Conservation (phyloP, 176 grass and related monocot genomes). For the Tillandsia leiboldiana region DNA sequence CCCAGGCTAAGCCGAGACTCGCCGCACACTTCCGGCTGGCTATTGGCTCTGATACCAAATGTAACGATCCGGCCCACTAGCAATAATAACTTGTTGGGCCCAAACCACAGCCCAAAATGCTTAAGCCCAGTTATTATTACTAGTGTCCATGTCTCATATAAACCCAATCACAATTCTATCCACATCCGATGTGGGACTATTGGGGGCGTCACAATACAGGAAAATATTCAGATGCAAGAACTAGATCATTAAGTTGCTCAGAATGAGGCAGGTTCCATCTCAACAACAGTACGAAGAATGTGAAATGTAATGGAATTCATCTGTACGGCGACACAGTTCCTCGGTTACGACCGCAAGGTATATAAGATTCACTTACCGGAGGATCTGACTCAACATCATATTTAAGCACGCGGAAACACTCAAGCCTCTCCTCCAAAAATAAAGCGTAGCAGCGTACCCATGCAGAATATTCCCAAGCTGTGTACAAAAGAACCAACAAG, state of each 20-base stretch:
- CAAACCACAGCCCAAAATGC: too few species aligned
- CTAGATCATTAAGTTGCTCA: neutral
- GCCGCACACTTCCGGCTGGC: too few species aligned
- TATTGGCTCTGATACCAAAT: too few species aligned
- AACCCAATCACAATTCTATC: too few species aligned
- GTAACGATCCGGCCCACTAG: too few species aligned
- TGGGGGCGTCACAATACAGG: too few species aligned
- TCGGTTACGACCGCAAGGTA: neutral
- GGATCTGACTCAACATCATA: constrained; percentile 73
- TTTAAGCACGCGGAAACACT: constrained; percentile 66
- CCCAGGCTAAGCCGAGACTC: too few species aligned
- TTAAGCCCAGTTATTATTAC: too few species aligned
- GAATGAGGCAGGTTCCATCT: neutral
- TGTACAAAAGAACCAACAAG: constrained; percentile 20
- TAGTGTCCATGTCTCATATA: too few species aligned
- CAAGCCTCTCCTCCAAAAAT: constrained; percentile 86
- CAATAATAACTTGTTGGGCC: too few species aligned
- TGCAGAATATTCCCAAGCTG: constrained; percentile 96
- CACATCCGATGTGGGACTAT: too few species aligned
- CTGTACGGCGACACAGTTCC: too few species aligned
- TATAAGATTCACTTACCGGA: constrained; percentile 31
- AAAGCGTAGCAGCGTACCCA: constrained; percentile 88
- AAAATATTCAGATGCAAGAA: neutral
- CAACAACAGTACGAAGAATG: constrained; percentile 1
- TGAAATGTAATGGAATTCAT: constrained; percentile 2